These are phyloP conservation scores for Pontederia paniculata DNA, from an alignment of 176 grass and related monocot species.

Conservation along the genomic window DNA sequence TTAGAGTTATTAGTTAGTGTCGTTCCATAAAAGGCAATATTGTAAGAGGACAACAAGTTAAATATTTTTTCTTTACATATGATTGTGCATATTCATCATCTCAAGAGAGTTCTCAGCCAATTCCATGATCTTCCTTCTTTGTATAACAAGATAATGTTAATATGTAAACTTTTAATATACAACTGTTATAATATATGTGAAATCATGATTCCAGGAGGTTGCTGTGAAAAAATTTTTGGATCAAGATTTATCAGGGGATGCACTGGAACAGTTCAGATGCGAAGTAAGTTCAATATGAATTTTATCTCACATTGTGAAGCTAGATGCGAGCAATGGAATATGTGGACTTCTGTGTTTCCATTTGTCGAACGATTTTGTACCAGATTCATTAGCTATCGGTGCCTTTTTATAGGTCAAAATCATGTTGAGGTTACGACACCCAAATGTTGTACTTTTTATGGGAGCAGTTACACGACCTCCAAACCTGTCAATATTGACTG, in stretches of 20 bases:
- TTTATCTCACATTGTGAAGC: not conserved
- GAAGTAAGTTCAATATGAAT: conserved; percentile 54
- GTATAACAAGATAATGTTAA: too few relatives aligned
- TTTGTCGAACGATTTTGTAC: not conserved
- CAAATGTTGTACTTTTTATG: conserved; percentile 99
- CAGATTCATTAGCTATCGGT: conserved; percentile 5
- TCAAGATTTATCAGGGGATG: conserved; percentile 84
- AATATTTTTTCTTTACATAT: too few relatives aligned
- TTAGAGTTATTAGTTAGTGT: too few relatives aligned
- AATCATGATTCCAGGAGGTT: conserved; percentile 52
- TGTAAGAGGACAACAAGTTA: too few relatives aligned
- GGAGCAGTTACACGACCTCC: conserved; percentile 88
- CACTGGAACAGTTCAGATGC: conserved; percentile 91
- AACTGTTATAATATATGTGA: too few relatives aligned
- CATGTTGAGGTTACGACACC: conserved; percentile 90
- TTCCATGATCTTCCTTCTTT: too few relatives aligned
- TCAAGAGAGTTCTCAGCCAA: too few relatives aligned
- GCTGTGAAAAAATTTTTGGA: conserved; percentile 98
- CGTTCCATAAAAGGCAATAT: too few relatives aligned
- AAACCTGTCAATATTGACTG: conserved; percentile 96
- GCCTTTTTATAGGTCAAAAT: conserved; percentile 56
- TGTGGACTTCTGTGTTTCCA: not conserved
- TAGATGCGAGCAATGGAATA: not conserved
- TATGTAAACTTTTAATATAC: too few relatives aligned
- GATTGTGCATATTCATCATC: too few relatives aligned